Conservation (phyloP, 2,329 filamentous ascomycete genomes). For the Fusarium nurragi region DNA sequence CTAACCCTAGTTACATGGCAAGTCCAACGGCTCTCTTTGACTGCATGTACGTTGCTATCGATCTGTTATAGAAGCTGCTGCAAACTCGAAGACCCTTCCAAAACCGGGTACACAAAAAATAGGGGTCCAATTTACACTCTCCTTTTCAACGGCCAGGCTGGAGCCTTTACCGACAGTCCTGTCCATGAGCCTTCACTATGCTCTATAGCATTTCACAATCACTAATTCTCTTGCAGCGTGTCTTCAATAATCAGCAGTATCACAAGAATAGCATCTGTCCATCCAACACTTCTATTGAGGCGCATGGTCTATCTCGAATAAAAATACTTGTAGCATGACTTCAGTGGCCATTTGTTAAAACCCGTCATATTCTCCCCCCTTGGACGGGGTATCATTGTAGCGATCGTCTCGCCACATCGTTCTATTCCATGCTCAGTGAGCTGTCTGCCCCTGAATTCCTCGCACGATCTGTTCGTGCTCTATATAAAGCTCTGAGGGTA, state of each 20-base stretch:
- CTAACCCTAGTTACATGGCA: neutral
- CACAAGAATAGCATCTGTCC: neutral
- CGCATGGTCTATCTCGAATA: slow-evolving; percentile 17
- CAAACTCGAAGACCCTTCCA: neutral
- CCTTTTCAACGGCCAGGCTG: slow-evolving; percentile 23
- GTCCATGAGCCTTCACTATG: neutral
- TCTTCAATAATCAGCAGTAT: neutral
- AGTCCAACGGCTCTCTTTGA: neutral
- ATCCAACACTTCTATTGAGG: slow-evolving; percentile 28
- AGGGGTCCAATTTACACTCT: slow-evolving; percentile 38
- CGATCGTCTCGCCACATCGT: slow-evolving; percentile 29
- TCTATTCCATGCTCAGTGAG: slow-evolving; percentile 14
- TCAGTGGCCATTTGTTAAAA: slow-evolving; percentile 8
- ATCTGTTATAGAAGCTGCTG: neutral
- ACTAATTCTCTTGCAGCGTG: no score
- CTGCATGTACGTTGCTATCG: neutral
- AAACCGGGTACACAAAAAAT: slow-evolving; percentile 14
- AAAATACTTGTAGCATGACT: slow-evolving; percentile 18
- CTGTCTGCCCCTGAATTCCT: slow-evolving; percentile 8
- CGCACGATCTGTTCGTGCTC: slow-evolving; percentile 28
- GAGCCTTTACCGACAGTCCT: neutral
- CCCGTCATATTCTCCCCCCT: slow-evolving; percentile 20
- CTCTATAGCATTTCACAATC: neutral
- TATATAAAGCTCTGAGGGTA: slow-evolving; percentile 23
- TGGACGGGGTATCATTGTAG: slow-evolving; percentile 36